Base-by-base conservation (phyloP, 805 yeast genomes). In the Phaffomyces opuntiae region DNA sequence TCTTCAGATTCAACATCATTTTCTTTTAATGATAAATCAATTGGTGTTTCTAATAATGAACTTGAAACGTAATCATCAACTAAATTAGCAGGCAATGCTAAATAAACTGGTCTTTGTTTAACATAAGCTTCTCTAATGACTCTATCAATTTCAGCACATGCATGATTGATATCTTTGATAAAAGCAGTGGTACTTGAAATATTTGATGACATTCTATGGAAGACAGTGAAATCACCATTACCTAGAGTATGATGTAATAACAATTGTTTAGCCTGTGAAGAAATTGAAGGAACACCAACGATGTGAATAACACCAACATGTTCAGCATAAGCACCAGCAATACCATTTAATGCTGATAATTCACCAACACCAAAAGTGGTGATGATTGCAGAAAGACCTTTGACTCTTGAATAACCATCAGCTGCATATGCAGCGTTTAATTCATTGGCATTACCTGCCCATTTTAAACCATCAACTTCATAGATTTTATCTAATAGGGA, bases 331-430 rank as follows among this genome's bases (percentile, higher is more conserved):
- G 93, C 73, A 57, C 96, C 96, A 39, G 90, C 95, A 61, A 87
- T 75, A 57, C 93, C 95, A 66, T 86, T 86, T 57, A 86, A 71
- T 12, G 95, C 91, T 27, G 85, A 76, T 60, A 86, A 74, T 66
- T 86, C 96, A 64, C 96, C 96, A 46, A 87, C 96, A 68, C 96
- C 96, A 63, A 87, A 87, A 42, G 96, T 87, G 63, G 95, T 87
- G 59, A 86, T 73, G 42, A 87, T 54, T 55, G 85, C 82, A 50
- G 84, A 77, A 62, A 86, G 67, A 49, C 90, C 83, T 67, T 84
- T 86, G 57, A 87, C 73, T 64, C 96, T 72, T 44, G 91, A 81
- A 70, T 87, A 87, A 53, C 95, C 96, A 66, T 87, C 96, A 39
- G 93, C 89, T 44, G 95, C 85, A 56, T 83, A 84, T 37, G 93